Evolutionary conservation across 2,329 filamentous ascomycete species (phyloP), one percentile per base, ranked within the genome.

Genomic region (Diaporthe vaccinii): DNA sequence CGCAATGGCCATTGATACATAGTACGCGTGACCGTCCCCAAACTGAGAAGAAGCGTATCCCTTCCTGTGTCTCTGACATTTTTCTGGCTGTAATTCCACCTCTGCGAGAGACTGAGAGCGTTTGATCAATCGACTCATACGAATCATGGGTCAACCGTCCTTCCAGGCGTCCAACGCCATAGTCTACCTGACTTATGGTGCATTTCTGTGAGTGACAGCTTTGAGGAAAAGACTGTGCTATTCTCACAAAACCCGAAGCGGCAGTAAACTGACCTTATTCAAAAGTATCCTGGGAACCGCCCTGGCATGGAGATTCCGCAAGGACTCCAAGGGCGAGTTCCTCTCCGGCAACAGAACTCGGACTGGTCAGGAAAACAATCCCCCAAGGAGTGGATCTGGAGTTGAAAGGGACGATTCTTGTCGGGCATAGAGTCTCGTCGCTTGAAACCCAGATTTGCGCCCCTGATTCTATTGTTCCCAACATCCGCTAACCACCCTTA

Each of bases 321-420:
- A 88, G 77, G 92, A 95, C 85, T 87, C 89, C 78, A 94, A 93
- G 84, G 88, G 88, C 76, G 90, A 95, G 80, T 95, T 93, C 84
- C 87, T 96, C 76, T 89, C 93, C 73, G 91, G 92, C 81, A 96
- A 96, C 82, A 89, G 94, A 84, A 95, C 94, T 85, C 94, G 96
- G 87, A 94, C 93, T 88, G 94, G 94, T 96, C 84, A 92, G 91
- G 72, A 77, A 70, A 71, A 75, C 72, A 70, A 71, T 76, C 73
- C 59, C 46, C 39, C 39, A 65, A 25, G 62, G 46, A 39, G 62
- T 53, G 9, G 31, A 44, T 41, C 36, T 44, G 44, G 46, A 31
- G 67, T n/a, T 22, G 46, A 31, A 39, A 61, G 41, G 36, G 49
- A 28, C 15, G 31, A 20, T 20, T n/a, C 73, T 65, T 71, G 41